phyloP scores from a whole-genome alignment of 352 stramenopile species.

The Pythium plurisporium region DNA sequence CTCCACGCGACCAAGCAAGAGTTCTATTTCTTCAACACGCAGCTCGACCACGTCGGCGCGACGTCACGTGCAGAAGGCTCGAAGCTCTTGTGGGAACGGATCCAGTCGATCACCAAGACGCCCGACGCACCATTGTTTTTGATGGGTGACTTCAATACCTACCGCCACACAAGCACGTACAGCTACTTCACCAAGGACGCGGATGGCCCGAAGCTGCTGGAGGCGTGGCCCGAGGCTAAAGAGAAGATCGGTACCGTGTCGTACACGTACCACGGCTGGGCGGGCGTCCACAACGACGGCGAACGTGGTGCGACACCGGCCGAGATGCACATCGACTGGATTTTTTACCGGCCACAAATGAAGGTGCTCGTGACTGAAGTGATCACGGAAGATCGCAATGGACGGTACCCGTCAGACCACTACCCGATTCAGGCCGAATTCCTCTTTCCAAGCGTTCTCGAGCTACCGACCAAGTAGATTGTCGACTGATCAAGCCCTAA shows the following conservation, averaged over 20 bases:
- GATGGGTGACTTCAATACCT: slow-evolving; percentile 85
- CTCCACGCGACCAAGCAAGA: slow-evolving; percentile 28
- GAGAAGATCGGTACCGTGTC: slow-evolving; percentile 71
- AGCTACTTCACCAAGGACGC: slow-evolving; percentile 69
- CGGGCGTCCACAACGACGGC: slow-evolving; percentile 77
- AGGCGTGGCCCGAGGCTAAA: slow-evolving; percentile 68
- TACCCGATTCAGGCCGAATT: slow-evolving; percentile 83
- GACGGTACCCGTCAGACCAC: slow-evolving; percentile 81
- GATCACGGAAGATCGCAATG: slow-evolving; percentile 77
- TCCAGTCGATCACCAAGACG: slow-evolving; percentile 31
- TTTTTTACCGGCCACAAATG: slow-evolving; percentile 81
- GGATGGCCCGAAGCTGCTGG: slow-evolving; percentile 52
- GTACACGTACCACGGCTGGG: slow-evolving; percentile 86
- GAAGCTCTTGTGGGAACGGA: slow-evolving; percentile 26
- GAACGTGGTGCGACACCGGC: slow-evolving; percentile 59
- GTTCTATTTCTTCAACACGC: slow-evolving; percentile 41
- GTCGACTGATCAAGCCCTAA: not conserved
- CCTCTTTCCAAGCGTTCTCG: slow-evolving; percentile 58
- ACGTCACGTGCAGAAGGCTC: slow-evolving; percentile 26
- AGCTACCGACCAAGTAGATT: slow-evolving; percentile 28
- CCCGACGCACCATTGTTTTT: slow-evolving; percentile 60
- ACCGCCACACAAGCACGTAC: slow-evolving; percentile 77
- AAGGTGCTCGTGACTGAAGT: slow-evolving; percentile 71
- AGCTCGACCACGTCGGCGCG: slow-evolving; percentile 33
- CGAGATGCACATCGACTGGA: slow-evolving; percentile 88